phyloP scores from a whole-genome alignment of 257 asterid species.

The Solanum etuberosum region DNA sequence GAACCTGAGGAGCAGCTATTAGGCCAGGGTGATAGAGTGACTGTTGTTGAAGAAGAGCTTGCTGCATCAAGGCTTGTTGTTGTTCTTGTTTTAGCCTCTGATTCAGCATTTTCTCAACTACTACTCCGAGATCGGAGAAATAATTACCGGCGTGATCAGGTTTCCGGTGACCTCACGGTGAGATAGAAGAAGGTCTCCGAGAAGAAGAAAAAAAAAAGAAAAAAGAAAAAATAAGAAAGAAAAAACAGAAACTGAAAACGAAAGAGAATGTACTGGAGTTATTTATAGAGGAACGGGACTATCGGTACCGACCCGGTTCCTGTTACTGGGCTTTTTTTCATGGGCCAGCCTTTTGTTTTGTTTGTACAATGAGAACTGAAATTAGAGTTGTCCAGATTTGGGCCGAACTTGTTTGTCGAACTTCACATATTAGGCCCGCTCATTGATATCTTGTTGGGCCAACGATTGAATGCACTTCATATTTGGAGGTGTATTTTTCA shows the following conservation, averaged over 20 bases:
- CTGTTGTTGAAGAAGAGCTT: conserved; percentile 89
- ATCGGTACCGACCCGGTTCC: not conserved
- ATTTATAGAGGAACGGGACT: conserved; percentile 7
- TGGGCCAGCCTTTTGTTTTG: not conserved
- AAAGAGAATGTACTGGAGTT: not conserved
- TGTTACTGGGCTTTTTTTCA: not conserved
- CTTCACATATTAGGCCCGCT: not conserved
- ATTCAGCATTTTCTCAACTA: conserved; percentile 49
- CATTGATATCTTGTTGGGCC: not conserved
- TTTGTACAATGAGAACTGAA: not conserved
- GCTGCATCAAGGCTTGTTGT: conserved; percentile 90
- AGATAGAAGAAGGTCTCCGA: conserved; percentile 6
- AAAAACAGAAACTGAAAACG: not conserved
- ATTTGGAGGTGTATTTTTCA: not conserved
- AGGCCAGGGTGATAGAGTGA: conserved; percentile 85
- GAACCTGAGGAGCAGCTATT: conserved; percentile 91
- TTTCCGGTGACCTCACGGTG: conserved; percentile 21
- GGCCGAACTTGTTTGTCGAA: not conserved
- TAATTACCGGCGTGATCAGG: conserved; percentile 21
- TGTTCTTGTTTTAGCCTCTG: conserved; percentile 83
- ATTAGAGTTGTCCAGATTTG: not conserved
- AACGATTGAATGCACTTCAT: not conserved
- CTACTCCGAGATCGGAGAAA: conserved; percentile 11
- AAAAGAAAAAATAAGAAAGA: not conserved
- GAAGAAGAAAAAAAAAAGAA: not conserved